phyloP scores from a whole-genome alignment of 768 basidiomycete species.

The Crucibulum laeve region DNA sequence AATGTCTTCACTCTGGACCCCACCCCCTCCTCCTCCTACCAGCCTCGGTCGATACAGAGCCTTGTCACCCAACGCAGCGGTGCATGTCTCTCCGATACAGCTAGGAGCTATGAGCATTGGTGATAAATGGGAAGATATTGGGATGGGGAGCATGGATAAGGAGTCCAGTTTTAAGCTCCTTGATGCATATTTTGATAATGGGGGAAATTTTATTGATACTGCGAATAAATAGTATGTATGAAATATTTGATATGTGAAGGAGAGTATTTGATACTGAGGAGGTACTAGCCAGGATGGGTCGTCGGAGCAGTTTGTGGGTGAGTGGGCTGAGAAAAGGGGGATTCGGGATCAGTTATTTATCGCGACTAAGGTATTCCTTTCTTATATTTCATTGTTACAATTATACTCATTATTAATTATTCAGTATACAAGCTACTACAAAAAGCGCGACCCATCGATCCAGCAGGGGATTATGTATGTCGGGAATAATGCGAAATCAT shows the following conservation, averaged over 20 bases:
- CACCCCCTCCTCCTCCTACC: too few species aligned
- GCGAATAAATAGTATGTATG: too few species aligned
- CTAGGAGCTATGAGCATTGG: conserved; percentile 33
- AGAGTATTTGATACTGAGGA: conserved; percentile 19
- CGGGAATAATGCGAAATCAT: conserved; percentile 39
- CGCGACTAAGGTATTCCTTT: conserved; percentile 29
- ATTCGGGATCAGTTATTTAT: conserved; percentile 47
- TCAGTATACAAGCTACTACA: conserved; percentile 24
- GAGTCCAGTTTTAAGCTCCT: conserved; percentile 5
- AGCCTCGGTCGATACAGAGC: too few species aligned
- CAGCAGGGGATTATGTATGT: conserved; percentile 22
- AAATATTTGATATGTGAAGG: too few species aligned
- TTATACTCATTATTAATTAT: not conserved
- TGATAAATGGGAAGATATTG: conserved; percentile 19
- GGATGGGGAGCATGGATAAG: conserved; percentile 29
- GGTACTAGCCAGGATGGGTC: conserved; percentile 40
- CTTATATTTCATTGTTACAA: not conserved
- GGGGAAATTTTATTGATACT: conserved; percentile 40
- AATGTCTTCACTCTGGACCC: too few species aligned
- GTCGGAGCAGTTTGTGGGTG: conserved; percentile 46
- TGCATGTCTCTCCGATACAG: too few species aligned
- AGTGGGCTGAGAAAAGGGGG: conserved; percentile 42
- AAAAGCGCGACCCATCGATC: conserved; percentile 16
- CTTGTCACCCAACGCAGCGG: too few species aligned
- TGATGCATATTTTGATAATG: too few species aligned